Percentiles rank a stretch among this genome's conserved stretches.
These are phyloP conservation scores for Scutellaria baicalensis DNA, from an alignment of 257 asterid species.

Conservation along the genomic window DNA sequence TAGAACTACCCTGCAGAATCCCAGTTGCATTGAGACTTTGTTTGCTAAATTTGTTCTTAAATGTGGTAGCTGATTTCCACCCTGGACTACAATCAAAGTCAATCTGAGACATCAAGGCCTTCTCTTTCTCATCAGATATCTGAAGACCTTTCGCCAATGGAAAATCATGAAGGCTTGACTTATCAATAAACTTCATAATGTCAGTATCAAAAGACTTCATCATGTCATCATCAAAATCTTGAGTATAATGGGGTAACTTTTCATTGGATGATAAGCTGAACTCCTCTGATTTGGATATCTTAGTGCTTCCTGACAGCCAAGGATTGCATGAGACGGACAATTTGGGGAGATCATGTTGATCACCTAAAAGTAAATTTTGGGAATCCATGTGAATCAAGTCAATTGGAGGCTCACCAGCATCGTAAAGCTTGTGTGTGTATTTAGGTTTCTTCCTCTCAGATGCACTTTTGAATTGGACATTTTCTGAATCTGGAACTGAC, in stretches of 20 bases:
- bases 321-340: constrained; percentile 30
- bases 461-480: constrained; percentile 35
- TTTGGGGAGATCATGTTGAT: constrained; percentile 32
- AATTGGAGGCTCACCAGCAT: constrained; percentile 25
- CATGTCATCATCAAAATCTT: constrained; percentile 26
- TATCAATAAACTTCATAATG: constrained; percentile 23
- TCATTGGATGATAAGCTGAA: constrained; percentile 37
- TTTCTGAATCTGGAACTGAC: constrained; percentile 57
- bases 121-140: constrained; percentile 30
- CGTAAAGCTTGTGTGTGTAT: constrained; percentile 27
- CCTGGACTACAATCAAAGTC: constrained; percentile 33
- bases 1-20: constrained; percentile 30
- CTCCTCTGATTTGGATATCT: constrained; percentile 27
- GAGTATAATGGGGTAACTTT: constrained; percentile 22
- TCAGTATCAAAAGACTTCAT: constrained; percentile 26
- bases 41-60: constrained; percentile 19
- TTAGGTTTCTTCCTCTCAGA: constrained; percentile 49
- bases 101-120: constrained; percentile 20
- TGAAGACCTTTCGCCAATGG: constrained; percentile 34
- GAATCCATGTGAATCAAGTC: constrained; percentile 38
- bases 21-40: constrained; percentile 30
- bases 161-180: constrained; percentile 31
- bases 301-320: constrained; percentile 40
- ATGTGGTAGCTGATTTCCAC: constrained; percentile 28
- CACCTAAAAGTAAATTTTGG: constrained; percentile 32